Evolutionary conservation across 495 filamentous ascomycete genomes (phyloP).

Genomic region (Aspergillus saccharolyticus): DNA sequence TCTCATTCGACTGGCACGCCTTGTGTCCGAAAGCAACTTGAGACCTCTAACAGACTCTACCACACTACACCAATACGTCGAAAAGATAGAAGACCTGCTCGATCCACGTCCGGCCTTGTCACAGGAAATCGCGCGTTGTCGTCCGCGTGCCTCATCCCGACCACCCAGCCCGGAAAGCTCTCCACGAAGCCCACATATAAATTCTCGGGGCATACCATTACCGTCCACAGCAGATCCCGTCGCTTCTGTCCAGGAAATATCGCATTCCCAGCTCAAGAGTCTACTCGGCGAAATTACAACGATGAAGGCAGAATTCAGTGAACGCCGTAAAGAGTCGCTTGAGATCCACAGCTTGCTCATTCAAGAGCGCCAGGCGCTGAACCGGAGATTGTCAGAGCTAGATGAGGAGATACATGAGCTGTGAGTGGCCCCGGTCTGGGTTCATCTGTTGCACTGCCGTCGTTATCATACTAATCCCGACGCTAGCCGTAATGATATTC

Average conservation of each 20-base stretch:
- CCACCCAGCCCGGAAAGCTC: neutral
- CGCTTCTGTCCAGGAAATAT: constrained; percentile 3
- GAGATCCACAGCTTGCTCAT: constrained; percentile 31
- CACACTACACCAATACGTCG: constrained; percentile 26
- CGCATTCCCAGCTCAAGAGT: constrained; percentile 17
- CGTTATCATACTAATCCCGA: neutral
- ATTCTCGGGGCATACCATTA: neutral
- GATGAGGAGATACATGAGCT: constrained; percentile 31
- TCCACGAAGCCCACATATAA: neutral
- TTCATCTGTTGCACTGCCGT: neutral
- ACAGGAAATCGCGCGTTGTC: constrained; percentile 17
- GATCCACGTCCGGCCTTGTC: constrained; percentile 23
- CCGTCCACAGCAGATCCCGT: neutral
- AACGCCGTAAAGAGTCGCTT: constrained; percentile 29
- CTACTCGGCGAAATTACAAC: constrained; percentile 25
- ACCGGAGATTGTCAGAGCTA: constrained; percentile 23
- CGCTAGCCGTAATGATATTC: constrained; percentile 27
- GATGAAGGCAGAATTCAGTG: constrained; percentile 25
- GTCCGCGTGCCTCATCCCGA: constrained; percentile 8
- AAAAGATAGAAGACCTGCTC: constrained; percentile 29
- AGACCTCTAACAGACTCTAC: constrained; percentile 17
- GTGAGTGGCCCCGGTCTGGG: constrained; percentile 21
- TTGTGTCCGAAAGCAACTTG: constrained; percentile 13
- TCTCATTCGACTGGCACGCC: constrained; percentile 22
- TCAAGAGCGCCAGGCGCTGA: constrained; percentile 25